Base-by-base conservation (phyloP, 2,329 filamentous ascomycete species). In the Colletotrichum cuscutae region DNA sequence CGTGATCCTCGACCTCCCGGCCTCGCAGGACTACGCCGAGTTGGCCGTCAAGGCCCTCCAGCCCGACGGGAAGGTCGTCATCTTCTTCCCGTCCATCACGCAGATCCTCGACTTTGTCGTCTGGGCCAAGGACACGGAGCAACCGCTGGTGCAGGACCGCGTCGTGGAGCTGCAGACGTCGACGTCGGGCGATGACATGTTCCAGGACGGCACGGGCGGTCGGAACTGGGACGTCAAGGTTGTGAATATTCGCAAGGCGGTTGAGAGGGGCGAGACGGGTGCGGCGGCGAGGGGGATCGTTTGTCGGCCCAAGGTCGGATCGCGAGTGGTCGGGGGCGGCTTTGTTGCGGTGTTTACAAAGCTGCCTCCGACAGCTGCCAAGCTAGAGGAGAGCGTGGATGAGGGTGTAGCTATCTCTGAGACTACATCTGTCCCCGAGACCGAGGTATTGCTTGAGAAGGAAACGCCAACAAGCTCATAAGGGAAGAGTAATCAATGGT, bases 71-170 rank as follows among this genome's bases (percentile, higher is more conserved):
- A 84, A 89, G 9, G 83, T 96, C 37, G 85, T 93, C 15, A 86
- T 95, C 1, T 97, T 95, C 82, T 91, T 90, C 75, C 94, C 94
- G 0, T 94, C 91, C 76, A 90, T 97, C 71, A 95, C 93, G 11
- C 94, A 96, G 80, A 92, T 96, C 68, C 90, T 88, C 53, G 87
- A 91, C 5, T 93, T 92, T 71, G 84, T 92, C 32, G 82, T 87
- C 19, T 80, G 84, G 52, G 87, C 91, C 37, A 87, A 87, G 70
- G 82, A 86, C 32, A 83, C 89, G 13, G 82, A 81, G 2, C 82
- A 94, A 65, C 89, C 89, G 19, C 66, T 88, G 26, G 80, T 86
- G 30, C 81, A 91, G 9, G 90, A 93, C 52, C 87, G 85, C 57
- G 89, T 91, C 0, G 77, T 93, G 19, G 91, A 93, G 79, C 82